phyloP scores from a whole-genome alignment of 805 yeast genomes.

The Saccharomyces cerevisiae region DNA sequence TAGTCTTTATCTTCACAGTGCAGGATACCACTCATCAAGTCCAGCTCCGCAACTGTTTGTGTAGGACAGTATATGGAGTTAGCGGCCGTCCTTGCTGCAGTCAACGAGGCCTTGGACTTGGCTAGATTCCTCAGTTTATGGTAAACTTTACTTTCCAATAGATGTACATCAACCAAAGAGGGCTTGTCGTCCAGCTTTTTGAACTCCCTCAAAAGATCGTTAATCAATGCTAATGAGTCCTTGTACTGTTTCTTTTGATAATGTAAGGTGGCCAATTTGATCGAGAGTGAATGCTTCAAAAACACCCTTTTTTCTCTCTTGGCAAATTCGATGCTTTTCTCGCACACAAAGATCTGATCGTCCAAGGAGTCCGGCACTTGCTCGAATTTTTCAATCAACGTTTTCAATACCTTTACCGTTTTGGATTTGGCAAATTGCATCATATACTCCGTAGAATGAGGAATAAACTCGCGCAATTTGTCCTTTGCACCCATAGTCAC shows the following conservation, averaged over 20 bases:
- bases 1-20: conserved; percentile 97
- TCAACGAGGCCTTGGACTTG: conserved; percentile 83
- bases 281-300: conserved; percentile 78
- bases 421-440: conserved; percentile 84
- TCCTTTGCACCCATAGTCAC: conserved; percentile 39
- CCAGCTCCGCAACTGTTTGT: conserved; percentile 87
- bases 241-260: conserved; percentile 57
- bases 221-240: conserved; percentile 65
- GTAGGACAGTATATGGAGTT: conserved; percentile 94
- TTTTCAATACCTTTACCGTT: conserved; percentile 82
- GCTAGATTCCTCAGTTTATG: conserved; percentile 87
- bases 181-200: conserved; percentile 93
- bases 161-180: conserved; percentile 89
- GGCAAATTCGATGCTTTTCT: conserved; percentile 84
- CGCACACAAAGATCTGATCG: conserved; percentile 62
- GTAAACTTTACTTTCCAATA: conserved; percentile 81
- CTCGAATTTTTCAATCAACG: conserved; percentile 72
- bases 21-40: conserved; percentile 87
- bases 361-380: conserved; percentile 53
- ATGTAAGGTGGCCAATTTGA: conserved; percentile 70
- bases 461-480: conserved; percentile 53
- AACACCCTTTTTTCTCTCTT: conserved; percentile 73
- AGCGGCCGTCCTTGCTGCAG: conserved; percentile 96
- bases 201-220: conserved; percentile 68
- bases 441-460: conserved; percentile 62